These are phyloP conservation scores for Purshia tridentata DNA, from an alignment of 306 rosid species.

Conservation along the genomic window DNA sequence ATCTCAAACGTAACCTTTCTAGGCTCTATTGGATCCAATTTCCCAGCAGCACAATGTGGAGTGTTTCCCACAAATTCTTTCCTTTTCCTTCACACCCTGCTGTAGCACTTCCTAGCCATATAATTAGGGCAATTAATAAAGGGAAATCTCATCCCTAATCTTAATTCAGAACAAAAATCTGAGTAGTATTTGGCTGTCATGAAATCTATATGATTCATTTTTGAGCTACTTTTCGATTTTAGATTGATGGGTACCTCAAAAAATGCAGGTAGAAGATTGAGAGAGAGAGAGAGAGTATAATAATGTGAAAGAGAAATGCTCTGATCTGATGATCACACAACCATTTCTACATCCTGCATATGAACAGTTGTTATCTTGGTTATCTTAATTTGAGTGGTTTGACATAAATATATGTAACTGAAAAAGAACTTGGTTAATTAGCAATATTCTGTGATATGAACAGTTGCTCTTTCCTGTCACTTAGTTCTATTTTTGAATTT, in stretches of 20 bases:
- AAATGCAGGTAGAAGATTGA: background rate
- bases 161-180: background rate
- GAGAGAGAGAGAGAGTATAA: too few species aligned
- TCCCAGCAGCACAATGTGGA: conserved; percentile 56
- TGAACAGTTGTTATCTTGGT: background rate
- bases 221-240: too few species aligned
- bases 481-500: conserved; percentile 44
- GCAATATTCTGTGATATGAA: conserved; percentile 27
- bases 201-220: too few species aligned
- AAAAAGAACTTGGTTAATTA: background rate
- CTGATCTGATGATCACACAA: too few species aligned
- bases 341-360: too few species aligned
- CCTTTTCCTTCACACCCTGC: conserved; percentile 33
- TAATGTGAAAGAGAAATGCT: too few species aligned
- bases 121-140: conserved; percentile 14
- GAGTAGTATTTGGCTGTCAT: background rate
- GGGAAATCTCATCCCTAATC: background rate
- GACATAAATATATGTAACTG: background rate
- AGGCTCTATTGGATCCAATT: conserved; percentile 30
- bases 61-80: conserved; percentile 37
- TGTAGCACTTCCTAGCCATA: conserved; percentile 17
- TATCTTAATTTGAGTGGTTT: background rate
- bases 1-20: conserved; percentile 46
- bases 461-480: conserved; percentile 52
- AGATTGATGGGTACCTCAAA: background rate